Evolutionary conservation across 1,284 basidiomycete species (phyloP), one percentile per base, ranked within the genome.

Genomic region (Cystobasidium sp.): DNA sequence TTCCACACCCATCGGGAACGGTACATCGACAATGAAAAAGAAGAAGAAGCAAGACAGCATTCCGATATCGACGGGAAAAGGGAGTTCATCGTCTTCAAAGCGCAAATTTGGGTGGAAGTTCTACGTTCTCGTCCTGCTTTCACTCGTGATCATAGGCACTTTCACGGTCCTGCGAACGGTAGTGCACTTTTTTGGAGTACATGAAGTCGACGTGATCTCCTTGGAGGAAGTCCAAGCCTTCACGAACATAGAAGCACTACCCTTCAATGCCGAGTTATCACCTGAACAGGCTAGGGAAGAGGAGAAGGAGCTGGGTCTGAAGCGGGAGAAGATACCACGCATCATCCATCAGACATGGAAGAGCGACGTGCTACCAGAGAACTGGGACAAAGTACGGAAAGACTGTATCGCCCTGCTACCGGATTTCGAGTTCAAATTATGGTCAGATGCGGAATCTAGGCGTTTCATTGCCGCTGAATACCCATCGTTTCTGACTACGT

Each of bases 301-400:
- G 46, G 62, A 66, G 46, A 39, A 24, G 37, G 39, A 55, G 31
- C 22, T 72, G 16, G 70, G 68, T 31, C 16, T 72, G 22, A 49
- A 49, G 3, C 55, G 70, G 41, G 71, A 74, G 55, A 73, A 70
- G 66, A 68, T 98, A 53, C 96, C 96, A 1, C 88, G 93, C 65
- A 93, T 99, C 79, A 89, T 99, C 68, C 96, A 99, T 84, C 96
- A 98, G 87, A 99, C 97, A 22, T 99, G 96, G 96, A 97, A 97
- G 85, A 90, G 90, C 20, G 90, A 96, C 76, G 88, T 87, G 0
- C 86, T 99, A 24, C 97, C 97, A 5, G 84, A 87, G 51, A 87
- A 88, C 76, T 99, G 95, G 95, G 87, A 88, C 78, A 85, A 78
- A 20, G 80, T 83, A 24, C 77, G 82, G 7, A 80, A 82, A 51